Evolutionary conservation across 78 protist genomes (phyloP), one percentile per base, ranked within the genome.

Genomic region (Tieghemostelium lacteum): DNA sequence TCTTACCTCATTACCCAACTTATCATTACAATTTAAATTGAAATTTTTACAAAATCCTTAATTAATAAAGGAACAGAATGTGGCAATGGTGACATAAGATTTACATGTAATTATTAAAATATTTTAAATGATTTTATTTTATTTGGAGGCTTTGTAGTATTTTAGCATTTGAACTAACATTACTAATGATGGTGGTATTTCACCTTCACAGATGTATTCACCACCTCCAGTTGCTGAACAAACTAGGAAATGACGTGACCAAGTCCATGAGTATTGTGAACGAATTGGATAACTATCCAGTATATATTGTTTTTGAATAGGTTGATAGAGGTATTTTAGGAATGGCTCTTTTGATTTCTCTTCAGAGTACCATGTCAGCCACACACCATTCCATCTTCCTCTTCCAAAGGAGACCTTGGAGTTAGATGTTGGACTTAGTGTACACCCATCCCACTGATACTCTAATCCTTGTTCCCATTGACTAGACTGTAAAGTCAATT

Each of bases 101-200:
- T n/a, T n/a, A n/a, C n/a, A n/a, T n/a, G n/a, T n/a, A n/a, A n/a
- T n/a, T n/a, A n/a, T n/a, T n/a, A n/a, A n/a, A n/a, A n/a, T n/a
- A n/a, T n/a, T n/a, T n/a, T n/a, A n/a, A n/a, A n/a, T n/a, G n/a
- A n/a, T 62, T 62, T 62, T 33, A 29, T 7, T 65, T 52, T 71
- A 52, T 52, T 34, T 52, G 6, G 42, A 61, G 22, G 29, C 65
- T 34, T 22, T 45, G n/a, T 72, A 72, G n/a, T 72, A 78, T 57
- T 78, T 78, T 76, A 78, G 64, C 91, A 83, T 83, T 83, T 83
- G 91, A 45, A 83, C 89, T 17, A 80, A 69, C 89, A 80, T 80
- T 54, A 80, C 91, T 37, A 83, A 33, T 42, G 24, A 61, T n/a
- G 91, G 91, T 29, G 91, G 91, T 19, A 83, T 72, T 58, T 83